These are phyloP conservation scores for Jasminum sambac DNA, from an alignment of 257 asterid species.

Conservation along the genomic window DNA sequence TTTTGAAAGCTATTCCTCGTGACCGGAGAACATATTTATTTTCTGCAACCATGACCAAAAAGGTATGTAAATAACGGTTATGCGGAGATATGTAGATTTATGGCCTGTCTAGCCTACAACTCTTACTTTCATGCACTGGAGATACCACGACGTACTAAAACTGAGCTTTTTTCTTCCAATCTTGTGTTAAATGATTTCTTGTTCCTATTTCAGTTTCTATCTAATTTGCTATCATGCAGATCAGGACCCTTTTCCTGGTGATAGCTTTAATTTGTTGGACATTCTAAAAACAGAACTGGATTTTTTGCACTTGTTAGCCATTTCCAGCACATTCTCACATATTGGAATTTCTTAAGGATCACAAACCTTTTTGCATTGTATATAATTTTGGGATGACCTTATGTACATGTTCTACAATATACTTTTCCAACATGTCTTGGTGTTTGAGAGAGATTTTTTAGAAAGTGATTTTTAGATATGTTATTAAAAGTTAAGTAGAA, in stretches of 20 bases:
- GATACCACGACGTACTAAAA: neutral
- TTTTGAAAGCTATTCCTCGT: conserved; percentile 70
- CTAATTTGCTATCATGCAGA: neutral
- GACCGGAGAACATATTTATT: conserved; percentile 84
- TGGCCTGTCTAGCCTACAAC: neutral
- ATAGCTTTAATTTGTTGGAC: neutral
- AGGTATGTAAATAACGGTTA: conserved; percentile 38
- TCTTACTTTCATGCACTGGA: neutral
- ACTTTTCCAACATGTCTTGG: neutral
- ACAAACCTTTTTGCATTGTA: neutral
- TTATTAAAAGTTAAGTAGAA: too few species aligned
- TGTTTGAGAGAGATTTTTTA: neutral
- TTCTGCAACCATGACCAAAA: conserved; percentile 96
- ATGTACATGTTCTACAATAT: neutral
- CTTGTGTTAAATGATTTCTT: neutral
- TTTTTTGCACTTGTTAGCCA: neutral
- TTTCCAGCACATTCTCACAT: neutral
- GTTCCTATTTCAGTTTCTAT: neutral
- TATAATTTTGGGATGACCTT: neutral
- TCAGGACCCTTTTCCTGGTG: neutral
- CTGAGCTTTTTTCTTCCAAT: neutral
- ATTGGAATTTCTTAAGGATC: neutral
- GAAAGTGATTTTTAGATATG: too few species aligned
- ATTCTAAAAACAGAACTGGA: neutral
- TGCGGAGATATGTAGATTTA: neutral